These are phyloP conservation scores for Yamadazyma triangularis DNA, from an alignment of 1,139 yeast genomes.

Conservation along the genomic window DNA sequence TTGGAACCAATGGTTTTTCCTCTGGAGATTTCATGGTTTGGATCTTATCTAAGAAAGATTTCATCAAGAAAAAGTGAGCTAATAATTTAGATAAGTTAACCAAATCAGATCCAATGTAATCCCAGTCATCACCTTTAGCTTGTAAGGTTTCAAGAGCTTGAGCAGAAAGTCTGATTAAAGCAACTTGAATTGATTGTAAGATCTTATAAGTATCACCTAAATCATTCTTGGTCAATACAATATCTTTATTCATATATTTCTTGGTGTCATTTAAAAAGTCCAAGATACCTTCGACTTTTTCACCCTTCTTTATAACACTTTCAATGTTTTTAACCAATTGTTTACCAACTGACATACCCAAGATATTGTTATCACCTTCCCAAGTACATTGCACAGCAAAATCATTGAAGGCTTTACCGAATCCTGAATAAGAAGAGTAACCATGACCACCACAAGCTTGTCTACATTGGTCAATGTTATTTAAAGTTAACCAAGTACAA, in stretches of 20 bases:
- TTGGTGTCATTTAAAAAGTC: conserved; percentile 37
- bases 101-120: conserved; percentile 54
- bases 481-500: conserved; percentile 46
- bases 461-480: conserved; percentile 44
- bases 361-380: conserved; percentile 51
- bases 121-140: conserved; percentile 31
- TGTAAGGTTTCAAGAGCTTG: conserved; percentile 28
- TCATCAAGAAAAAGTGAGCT: conserved; percentile 34
- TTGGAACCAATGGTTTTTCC: conserved; percentile 22
- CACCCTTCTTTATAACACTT: conserved; percentile 25
- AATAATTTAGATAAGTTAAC: conserved; percentile 55
- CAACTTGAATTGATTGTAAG: conserved; percentile 38
- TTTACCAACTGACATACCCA: conserved; percentile 45
- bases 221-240: conserved; percentile 26
- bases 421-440: conserved; percentile 44
- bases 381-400: conserved; percentile 52
- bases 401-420: conserved; percentile 45
- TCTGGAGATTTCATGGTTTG: conserved; percentile 18
- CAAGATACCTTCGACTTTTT: conserved; percentile 29
- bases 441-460: conserved; percentile 54
- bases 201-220: conserved; percentile 28
- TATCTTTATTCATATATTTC: conserved; percentile 19
- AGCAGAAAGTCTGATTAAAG: conserved; percentile 35
- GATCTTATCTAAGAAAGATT: conserved; percentile 26
- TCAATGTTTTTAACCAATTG: conserved; percentile 41